Conservation (phyloP, 176 grass and related monocot genomes). For the Lolium multiflorum region DNA sequence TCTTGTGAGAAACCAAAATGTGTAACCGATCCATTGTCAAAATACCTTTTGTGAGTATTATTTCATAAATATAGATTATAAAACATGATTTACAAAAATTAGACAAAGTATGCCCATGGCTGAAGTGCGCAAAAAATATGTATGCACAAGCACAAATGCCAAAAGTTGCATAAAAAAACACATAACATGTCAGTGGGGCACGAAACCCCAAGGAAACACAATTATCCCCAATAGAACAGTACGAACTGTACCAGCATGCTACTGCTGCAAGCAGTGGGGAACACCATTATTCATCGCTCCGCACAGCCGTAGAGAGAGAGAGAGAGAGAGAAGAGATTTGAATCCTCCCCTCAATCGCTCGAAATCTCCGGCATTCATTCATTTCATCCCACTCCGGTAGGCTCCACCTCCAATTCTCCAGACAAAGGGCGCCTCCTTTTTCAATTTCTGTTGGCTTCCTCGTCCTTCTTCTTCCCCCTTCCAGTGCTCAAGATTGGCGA, state of each 20-base stretch:
- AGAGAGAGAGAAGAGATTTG: background rate
- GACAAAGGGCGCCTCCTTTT: slow-evolving; percentile 43
- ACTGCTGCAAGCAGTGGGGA: background rate
- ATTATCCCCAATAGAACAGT: background rate
- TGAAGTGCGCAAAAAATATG: too few species aligned
- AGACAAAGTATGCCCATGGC: too few species aligned
- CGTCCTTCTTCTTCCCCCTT: slow-evolving; percentile 4
- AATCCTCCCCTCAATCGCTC: slow-evolving; percentile 36
- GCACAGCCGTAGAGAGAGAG: background rate
- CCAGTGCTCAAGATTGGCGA: background rate
- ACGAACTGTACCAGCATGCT: background rate
- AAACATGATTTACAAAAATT: too few species aligned
- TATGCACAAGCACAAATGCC: too few species aligned
- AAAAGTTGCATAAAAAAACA: too few species aligned
- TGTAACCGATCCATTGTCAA: too few species aligned
- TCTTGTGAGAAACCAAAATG: too few species aligned
- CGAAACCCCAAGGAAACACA: background rate
- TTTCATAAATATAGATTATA: too few species aligned
- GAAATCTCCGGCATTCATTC: slow-evolving; percentile 48
- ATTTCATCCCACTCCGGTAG: slow-evolving; percentile 26
- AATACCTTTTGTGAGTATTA: too few species aligned
- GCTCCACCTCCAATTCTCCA: slow-evolving; percentile 43
- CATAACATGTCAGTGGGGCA: background rate
- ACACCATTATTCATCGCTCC: background rate
- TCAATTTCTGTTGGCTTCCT: slow-evolving; percentile 26